A percentile compares a stretch with the other conserved stretches of the same genome.
Conservation (phyloP, 805 yeast genomes). For the Saccharomycopsis babjevae region DNA sequence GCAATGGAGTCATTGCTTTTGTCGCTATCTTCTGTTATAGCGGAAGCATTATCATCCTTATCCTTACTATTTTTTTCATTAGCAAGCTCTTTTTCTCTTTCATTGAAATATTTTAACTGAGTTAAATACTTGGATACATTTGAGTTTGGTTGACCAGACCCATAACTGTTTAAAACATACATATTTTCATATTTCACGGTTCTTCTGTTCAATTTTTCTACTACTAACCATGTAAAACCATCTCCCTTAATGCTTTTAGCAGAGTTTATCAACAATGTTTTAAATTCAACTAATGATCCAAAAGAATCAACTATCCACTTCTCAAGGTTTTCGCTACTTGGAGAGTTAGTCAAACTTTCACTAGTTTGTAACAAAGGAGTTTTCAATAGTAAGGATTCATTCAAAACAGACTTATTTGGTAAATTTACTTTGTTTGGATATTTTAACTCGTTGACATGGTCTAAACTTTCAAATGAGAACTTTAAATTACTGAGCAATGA, state of each 20-base stretch:
- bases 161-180: constrained; percentile 73
- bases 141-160: constrained; percentile 76
- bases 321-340: constrained; percentile 29
- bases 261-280: constrained; percentile 57
- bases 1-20: not conserved
- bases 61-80: constrained; percentile 5
- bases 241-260: constrained; percentile 73
- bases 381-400: constrained; percentile 29
- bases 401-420: constrained; percentile 18
- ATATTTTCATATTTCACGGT: constrained; percentile 35
- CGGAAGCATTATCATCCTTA: constrained; percentile 8
- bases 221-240: constrained; percentile 86
- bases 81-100: constrained; percentile 11
- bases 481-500: constrained; percentile 30
- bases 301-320: constrained; percentile 50
- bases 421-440: constrained; percentile 20
- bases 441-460: constrained; percentile 5
- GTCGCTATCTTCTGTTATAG: constrained; percentile 13
- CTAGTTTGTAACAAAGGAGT: constrained; percentile 30
- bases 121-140: constrained; percentile 42
- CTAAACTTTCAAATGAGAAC: constrained; percentile 29
- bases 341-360: constrained; percentile 24
- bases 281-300: constrained; percentile 70
- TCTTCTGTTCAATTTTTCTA: constrained; percentile 28
- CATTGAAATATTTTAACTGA: constrained; percentile 26